These are phyloP conservation scores for Eucalyptus sp. DNA, from an alignment of 345 rosid genomes.

Conservation along the genomic window DNA sequence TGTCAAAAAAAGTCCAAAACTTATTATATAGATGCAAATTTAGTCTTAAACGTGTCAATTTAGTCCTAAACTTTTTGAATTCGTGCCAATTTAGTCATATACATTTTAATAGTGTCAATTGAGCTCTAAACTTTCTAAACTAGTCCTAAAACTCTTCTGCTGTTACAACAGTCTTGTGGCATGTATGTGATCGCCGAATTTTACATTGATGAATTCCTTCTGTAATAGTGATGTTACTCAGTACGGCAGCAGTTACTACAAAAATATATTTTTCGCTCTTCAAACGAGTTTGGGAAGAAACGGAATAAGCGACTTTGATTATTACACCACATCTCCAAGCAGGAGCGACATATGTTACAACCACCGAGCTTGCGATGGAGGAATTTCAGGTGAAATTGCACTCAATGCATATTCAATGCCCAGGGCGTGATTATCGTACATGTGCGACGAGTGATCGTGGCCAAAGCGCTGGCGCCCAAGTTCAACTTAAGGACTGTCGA, in stretches of 20 bases:
- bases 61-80: rapidly evolving
- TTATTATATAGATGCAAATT: rapidly evolving
- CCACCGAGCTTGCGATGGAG: neutral
- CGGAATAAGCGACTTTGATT: neutral
- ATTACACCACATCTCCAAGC: neutral
- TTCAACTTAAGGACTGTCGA: neutral
- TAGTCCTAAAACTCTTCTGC: neutral
- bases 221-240: neutral
- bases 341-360: neutral
- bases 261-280: neutral
- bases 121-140: too few relatives aligned
- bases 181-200: rapidly evolving
- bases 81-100: rapidly evolving
- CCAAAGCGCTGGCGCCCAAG: neutral
- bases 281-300: rapidly evolving
- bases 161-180: rapidly evolving
- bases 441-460: neutral
- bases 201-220: rapidly evolving
- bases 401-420: neutral
- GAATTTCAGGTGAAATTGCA: neutral
- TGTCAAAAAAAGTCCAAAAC: rapidly evolving
- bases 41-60: rapidly evolving
- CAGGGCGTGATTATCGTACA: neutral
- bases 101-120: too few relatives aligned
- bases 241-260: rapidly evolving